Percentiles rank a stretch among this genome's conserved stretches.
Evolutionary conservation across 345 rosid genomes (phyloP).

Genomic region (Lagerstroemia speciosa): DNA sequence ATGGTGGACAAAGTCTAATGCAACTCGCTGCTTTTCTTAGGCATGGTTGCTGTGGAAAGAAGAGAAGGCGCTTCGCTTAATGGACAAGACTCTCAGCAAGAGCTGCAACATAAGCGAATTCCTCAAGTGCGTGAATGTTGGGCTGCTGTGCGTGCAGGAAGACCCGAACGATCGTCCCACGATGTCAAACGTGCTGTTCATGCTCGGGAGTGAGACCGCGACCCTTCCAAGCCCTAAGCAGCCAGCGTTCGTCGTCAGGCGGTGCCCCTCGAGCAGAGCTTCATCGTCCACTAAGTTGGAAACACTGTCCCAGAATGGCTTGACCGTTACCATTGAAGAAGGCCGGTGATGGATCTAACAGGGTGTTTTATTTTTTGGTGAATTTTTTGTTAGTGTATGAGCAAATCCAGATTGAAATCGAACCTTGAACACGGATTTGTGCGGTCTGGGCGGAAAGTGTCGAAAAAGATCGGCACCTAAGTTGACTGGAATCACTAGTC

Average conservation of each 20-base stretch:
- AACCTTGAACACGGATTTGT: too few relatives aligned
- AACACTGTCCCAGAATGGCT: slow-evolving; percentile 31
- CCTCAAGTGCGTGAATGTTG: slow-evolving; percentile 38
- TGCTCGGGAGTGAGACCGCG: slow-evolving; percentile 34
- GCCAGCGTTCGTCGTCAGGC: slow-evolving; percentile 27
- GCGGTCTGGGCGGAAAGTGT: too few relatives aligned
- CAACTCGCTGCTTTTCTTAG: slow-evolving; percentile 15
- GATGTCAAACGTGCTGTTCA: slow-evolving; percentile 41
- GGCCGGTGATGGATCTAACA: slow-evolving; percentile 23
- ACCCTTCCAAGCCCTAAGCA: slow-evolving; percentile 41
- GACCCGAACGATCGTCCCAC: slow-evolving; percentile 44
- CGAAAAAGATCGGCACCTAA: neutral
- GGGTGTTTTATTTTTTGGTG: too few relatives aligned
- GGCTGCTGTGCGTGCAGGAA: slow-evolving; percentile 55
- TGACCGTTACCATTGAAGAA: slow-evolving; percentile 40
- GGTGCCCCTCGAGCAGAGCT: slow-evolving; percentile 18
- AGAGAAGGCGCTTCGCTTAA: slow-evolving; percentile 26
- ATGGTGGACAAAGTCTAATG: neutral
- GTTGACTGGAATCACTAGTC: neutral
- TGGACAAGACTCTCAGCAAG: slow-evolving; percentile 25
- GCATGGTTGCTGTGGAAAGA: slow-evolving; percentile 46
- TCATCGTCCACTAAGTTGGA: slow-evolving; percentile 21
- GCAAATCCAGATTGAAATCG: too few relatives aligned
- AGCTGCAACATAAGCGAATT: slow-evolving; percentile 19
- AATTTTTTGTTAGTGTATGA: too few relatives aligned